Conservation (phyloP, 2,329 filamentous ascomycete genomes). For the Ceratocystis variospora region DNA sequence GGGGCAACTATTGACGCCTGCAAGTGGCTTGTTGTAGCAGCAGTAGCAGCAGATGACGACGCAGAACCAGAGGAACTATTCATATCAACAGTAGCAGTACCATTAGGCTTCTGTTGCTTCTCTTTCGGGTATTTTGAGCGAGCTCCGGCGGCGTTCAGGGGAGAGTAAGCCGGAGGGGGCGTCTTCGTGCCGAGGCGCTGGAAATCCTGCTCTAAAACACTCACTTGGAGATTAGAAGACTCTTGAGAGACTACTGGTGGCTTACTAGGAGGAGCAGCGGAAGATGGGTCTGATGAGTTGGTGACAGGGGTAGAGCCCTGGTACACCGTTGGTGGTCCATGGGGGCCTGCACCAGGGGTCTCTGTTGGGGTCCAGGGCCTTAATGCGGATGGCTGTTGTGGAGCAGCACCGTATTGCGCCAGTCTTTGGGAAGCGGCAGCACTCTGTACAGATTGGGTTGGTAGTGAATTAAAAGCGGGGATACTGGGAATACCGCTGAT, state of each 20-base stretch:
- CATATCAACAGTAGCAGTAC: slow-evolving; percentile 24
- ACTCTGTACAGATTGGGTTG: slow-evolving; percentile 38
- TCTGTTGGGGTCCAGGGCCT: slow-evolving; percentile 95
- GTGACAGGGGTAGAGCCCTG: slow-evolving; percentile 51
- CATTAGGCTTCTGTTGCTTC: slow-evolving; percentile 42
- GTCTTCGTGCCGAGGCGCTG: slow-evolving; percentile 69
- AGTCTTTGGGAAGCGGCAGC: slow-evolving; percentile 68
- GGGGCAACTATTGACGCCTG: slow-evolving; percentile 13
- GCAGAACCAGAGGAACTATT: slow-evolving; percentile 19
- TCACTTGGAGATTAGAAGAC: slow-evolving; percentile 38
- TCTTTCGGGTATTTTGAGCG: slow-evolving; percentile 60
- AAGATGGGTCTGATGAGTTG: slow-evolving; percentile 20
- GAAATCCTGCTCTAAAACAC: slow-evolving; percentile 74
- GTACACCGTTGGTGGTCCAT: slow-evolving; percentile 82
- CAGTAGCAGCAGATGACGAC: slow-evolving; percentile 20
- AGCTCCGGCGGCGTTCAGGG: slow-evolving; percentile 42
- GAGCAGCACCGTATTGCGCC: slow-evolving; percentile 55
- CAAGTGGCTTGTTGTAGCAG: background rate
- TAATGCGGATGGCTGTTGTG: slow-evolving; percentile 30
- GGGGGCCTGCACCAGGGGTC: slow-evolving; percentile 67
- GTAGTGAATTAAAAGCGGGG: slow-evolving; percentile 63
- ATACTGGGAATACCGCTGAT: slow-evolving; percentile 81
- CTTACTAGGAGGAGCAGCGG: slow-evolving; percentile 4
- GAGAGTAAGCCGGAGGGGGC: slow-evolving; percentile 91
- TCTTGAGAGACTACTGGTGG: slow-evolving; percentile 10